Conservation (phyloP, 2,329 filamentous ascomycete genomes). For the Trichoderma harzianum region DNA sequence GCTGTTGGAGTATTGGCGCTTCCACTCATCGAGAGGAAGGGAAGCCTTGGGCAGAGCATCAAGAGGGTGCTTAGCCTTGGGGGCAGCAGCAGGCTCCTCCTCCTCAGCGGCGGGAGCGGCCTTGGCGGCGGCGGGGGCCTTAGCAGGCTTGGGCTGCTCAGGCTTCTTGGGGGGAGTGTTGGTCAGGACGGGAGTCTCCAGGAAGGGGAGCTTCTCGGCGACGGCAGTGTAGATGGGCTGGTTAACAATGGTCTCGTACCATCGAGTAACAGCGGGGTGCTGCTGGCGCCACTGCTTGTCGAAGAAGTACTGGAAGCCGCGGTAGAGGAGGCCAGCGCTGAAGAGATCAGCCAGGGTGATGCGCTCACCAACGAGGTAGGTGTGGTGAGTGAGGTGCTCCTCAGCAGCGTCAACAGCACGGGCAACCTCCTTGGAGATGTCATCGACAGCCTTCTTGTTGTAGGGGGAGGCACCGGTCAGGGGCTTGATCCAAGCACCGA, state of each 20-base stretch:
- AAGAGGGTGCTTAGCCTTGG: constrained; percentile 96
- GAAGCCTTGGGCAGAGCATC: constrained; percentile 77
- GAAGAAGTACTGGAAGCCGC: constrained; percentile 91
- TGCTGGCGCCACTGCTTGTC: constrained; percentile 82
- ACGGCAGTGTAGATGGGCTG: constrained; percentile 87
- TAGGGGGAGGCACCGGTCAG: constrained; percentile 78
- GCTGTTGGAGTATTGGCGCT: constrained; percentile 97
- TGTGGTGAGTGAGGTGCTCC: constrained; percentile 86
- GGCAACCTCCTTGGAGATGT: constrained; percentile 64
- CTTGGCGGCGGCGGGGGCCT: no score
- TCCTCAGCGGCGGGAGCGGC: constrained; percentile 24
- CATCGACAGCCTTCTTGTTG: constrained; percentile 97
- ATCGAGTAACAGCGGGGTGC: constrained; percentile 84
- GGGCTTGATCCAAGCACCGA: constrained; percentile 82
- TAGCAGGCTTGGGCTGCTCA: constrained; percentile 67
- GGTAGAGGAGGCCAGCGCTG: constrained; percentile 70
- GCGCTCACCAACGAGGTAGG: constrained; percentile 96
- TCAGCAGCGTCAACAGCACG: constrained; percentile 73
- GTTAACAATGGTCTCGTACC: constrained; percentile 92
- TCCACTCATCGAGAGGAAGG: constrained; percentile 92
- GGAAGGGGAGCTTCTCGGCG: constrained; percentile 69
- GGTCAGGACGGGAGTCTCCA: constrained; percentile 75
- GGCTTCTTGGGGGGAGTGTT: constrained; percentile 75
- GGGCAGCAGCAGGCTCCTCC: constrained; percentile 43
- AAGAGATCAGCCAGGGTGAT: constrained; percentile 96